Base-by-base conservation (phyloP, 768 basidiomycete genomes). In the Boletus vinaceobasis region DNA sequence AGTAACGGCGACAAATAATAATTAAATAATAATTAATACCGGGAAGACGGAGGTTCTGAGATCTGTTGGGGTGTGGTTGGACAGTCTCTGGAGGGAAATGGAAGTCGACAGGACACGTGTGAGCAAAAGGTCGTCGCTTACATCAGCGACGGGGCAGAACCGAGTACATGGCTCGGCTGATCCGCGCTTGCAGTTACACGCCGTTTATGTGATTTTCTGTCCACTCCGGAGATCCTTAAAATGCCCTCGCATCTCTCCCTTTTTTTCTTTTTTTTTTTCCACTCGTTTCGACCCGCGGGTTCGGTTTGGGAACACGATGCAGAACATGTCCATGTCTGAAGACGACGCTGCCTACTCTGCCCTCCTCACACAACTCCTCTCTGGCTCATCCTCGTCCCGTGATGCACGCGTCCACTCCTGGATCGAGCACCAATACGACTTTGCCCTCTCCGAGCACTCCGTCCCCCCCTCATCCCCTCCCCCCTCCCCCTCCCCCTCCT, bases 361-460 rank as follows among this genome's bases (percentile, higher is more conserved):
- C 0, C 58, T 71, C 7, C 69, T 71, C 43, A 48, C 63, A 0
- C 71, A 71, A 15, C 60, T 71, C 1, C 58, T 71, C 48, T 60
- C 63, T 0, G 69, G 62, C 51, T 55, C 63, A 0, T 48, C 69
- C 6, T 7, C 48, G 0, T 37, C 63, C 0, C 70, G 69, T 59
- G 61, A 71, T 6, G 66, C 68, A 0, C 65, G 69, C 7, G 65
- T 71, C 0, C 71, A 71, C 38, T 72, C 69, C 1, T 71, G 69
- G 69, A 71, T 71, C 23, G 69, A 71, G 40, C 71, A 72, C 29
- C 69, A 71, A n/a, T 71, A 71, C 47, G 71, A 71, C 60, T 71
- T 70, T 65, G 69, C 63, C 17, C 55, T 70, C 31, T 62, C 69
- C 2, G 69, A 70, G n/a, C 64, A 61, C 2, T 1, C 42, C 2